Evolutionary conservation across 805 yeast species (phyloP), one percentile per base, ranked within the genome.

Genomic region (Wickerhamiella azyma): DNA sequence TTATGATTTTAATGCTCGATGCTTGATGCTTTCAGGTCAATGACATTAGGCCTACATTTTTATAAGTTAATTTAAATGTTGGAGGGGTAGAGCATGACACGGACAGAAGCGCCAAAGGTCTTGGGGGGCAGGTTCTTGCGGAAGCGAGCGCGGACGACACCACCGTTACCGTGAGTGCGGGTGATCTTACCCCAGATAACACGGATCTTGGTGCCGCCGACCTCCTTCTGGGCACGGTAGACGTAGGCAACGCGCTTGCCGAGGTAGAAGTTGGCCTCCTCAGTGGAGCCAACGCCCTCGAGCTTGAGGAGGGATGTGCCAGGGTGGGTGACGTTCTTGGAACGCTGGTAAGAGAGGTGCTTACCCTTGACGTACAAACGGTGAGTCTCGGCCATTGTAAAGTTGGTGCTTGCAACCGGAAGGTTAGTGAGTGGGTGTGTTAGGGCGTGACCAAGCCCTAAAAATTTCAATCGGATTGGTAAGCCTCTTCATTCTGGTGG

Each of bases 171-270:
- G 82, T 92, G 98, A 62, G 96, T 76, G 81, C 97, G 88, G 75
- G 94, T 76, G 62, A 92, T 78, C 78, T 89, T 89, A 51, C 98
- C 98, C 98, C 98, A 92, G 77, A 92, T 86, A 66, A 92, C 96
- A 78, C 97, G 85, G 77, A 89, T 85, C 79, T 92, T 89, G 64
- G 97, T 75, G 72, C 97, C 97, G 81, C 94, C 84, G 68, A 88
- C 73, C 76, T 88, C 97, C 79, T 86, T 92, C 66, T 83, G 74
- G 69, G 94, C 95, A 75, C 94, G 85, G 96, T 92, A 92, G 65
- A 92, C 97, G 80, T 85, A 92, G 64, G 97, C 98, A 61, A 92
- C 81, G 72, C 95, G 85, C 85, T 92, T 92, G 76, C 98, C 98
- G 65, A 92, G 79, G 94, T 92, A 92, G 81, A 92, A 92, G 76